Evolutionary conservation across 192 early-diverging fungal species (phyloP).

Genomic region (Coemansia umbellata): DNA sequence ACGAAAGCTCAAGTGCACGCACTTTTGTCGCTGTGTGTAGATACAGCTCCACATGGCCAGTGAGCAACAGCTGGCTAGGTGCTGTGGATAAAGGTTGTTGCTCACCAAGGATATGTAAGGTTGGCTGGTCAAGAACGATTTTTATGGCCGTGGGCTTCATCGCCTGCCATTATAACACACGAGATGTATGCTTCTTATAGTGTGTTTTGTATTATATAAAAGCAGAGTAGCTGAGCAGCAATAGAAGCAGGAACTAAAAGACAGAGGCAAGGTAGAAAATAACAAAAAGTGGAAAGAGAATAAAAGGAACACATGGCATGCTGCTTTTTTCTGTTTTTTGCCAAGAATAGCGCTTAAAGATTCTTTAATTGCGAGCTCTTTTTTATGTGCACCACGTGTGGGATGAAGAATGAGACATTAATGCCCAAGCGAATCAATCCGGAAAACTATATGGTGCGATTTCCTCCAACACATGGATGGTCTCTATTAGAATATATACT

Average conservation of each 20-base stretch:
- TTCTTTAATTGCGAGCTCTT: no score
- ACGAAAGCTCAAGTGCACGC: conserved; percentile 1
- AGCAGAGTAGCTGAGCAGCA: background rate
- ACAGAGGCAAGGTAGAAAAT: background rate
- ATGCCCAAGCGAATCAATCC: background rate
- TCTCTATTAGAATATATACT: no score
- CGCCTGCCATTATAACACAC: background rate
- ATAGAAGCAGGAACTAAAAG: background rate
- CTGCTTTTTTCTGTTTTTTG: background rate
- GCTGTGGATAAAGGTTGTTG: background rate
- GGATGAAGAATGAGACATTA: no score
- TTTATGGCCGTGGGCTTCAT: conserved; percentile 6
- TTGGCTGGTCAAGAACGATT: conserved; percentile 16
- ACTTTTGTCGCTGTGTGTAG: conserved; percentile 9
- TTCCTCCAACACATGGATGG: no score
- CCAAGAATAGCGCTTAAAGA: background rate
- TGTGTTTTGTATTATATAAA: background rate
- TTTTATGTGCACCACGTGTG: no score
- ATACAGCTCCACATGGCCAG: conserved; percentile 8
- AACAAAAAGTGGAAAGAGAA: background rate
- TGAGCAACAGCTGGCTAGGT: conserved; percentile 5
- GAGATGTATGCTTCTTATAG: no score
- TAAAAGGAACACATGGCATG: background rate
- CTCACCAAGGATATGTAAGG: conserved; percentile 17
- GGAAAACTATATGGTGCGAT: background rate